phyloP scores from a whole-genome alignment of 1,284 basidiomycete species.

The Cryptococcus deneoformans region DNA sequence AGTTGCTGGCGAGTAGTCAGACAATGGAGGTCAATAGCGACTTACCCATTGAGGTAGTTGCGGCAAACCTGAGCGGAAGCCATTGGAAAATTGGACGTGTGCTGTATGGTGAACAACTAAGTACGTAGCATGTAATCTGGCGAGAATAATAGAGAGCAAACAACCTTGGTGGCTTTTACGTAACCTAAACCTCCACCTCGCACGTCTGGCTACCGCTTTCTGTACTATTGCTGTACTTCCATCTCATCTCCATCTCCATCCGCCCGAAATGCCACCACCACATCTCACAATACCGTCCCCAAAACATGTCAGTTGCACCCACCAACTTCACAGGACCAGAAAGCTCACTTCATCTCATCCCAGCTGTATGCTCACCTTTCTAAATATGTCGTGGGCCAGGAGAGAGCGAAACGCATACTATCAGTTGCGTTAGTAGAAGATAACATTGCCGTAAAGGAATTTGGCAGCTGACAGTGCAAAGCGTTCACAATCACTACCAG shows the following conservation, averaged over 20 bases:
- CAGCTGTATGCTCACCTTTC: slow-evolving; percentile 84
- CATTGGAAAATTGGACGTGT: too few species aligned
- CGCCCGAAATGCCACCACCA: too few species aligned
- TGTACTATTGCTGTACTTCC: too few species aligned
- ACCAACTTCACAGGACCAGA: not conserved
- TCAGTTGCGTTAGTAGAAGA: slow-evolving; percentile 71
- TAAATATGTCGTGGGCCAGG: slow-evolving; percentile 89
- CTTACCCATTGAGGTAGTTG: slow-evolving; percentile 24
- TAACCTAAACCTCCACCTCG: too few species aligned
- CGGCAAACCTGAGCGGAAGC: slow-evolving; percentile 21
- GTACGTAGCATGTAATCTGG: too few species aligned
- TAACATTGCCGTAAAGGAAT: too few species aligned
- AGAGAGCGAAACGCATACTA: slow-evolving; percentile 85
- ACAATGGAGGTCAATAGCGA: not conserved
- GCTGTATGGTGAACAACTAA: too few species aligned
- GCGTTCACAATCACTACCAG: slow-evolving; percentile 91
- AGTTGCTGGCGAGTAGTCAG: slow-evolving; percentile 19
- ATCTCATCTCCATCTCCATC: too few species aligned
- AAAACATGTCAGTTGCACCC: slow-evolving; percentile 17
- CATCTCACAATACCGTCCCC: slow-evolving; percentile 13
- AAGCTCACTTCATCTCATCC: not conserved
- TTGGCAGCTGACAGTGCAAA: slow-evolving; percentile 35
- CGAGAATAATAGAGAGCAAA: too few species aligned
- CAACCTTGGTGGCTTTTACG: too few species aligned
- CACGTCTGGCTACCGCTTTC: too few species aligned